Evolutionary conservation across 345 rosid genomes (phyloP).

Genomic region (Gossypium australe): DNA sequence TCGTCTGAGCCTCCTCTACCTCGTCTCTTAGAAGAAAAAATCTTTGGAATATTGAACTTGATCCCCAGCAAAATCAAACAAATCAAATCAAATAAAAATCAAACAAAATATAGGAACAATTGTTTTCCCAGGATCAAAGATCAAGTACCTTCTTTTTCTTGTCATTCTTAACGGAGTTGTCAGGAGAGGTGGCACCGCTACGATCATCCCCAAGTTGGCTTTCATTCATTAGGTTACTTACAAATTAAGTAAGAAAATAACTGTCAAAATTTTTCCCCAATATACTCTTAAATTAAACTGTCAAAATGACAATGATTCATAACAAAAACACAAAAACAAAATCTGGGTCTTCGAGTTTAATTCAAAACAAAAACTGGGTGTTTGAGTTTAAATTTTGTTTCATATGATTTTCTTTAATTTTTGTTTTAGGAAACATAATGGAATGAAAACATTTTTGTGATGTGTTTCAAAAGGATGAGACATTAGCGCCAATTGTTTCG

Average conservation of each 20-base stretch:
- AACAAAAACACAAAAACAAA: neutral
- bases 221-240: slow-evolving; percentile 22
- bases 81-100: neutral
- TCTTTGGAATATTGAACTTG: slow-evolving; percentile 66
- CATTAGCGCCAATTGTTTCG: slow-evolving; percentile 69
- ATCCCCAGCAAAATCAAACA: slow-evolving; percentile 1
- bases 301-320: neutral
- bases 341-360: slow-evolving; percentile 9
- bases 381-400: neutral
- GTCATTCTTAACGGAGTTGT: slow-evolving; percentile 48
- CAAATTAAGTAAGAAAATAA: neutral
- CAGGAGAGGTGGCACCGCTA: slow-evolving; percentile 15
- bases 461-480: slow-evolving; percentile 44
- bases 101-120: neutral
- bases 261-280: neutral
- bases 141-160: slow-evolving; percentile 62
- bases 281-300: neutral
- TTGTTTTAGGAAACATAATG: neutral
- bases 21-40: slow-evolving; percentile 52
- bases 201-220: slow-evolving; percentile 28
- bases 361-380: slow-evolving; percentile 6
- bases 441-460: slow-evolving; percentile 7
- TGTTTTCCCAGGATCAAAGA: slow-evolving; percentile 16
- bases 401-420: neutral
- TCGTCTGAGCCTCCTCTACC: slow-evolving; percentile 33